A percentile compares a stretch with the other conserved stretches of the same genome.
These are phyloP conservation scores for Scheffersomyces stambukii DNA, from an alignment of 1,139 yeast genomes.

Conservation along the genomic window DNA sequence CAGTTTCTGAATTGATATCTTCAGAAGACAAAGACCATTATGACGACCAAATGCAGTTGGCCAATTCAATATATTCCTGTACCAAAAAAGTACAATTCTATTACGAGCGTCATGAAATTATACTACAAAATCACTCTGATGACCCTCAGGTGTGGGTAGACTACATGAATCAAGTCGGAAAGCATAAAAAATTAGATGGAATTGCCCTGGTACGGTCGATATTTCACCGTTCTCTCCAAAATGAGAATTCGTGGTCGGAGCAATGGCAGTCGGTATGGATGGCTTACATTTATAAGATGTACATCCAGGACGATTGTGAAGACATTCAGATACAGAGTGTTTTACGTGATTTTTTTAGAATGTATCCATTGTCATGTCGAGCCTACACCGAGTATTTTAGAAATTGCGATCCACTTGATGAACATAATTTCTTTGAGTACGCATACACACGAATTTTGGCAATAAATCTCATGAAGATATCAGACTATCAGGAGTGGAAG, in stretches of 20 bases:
- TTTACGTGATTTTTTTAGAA: slow-evolving; percentile 17
- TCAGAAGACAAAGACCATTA: slow-evolving; percentile 24
- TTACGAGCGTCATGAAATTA: slow-evolving; percentile 24
- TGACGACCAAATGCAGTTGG: slow-evolving; percentile 33
- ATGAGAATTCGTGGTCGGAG: slow-evolving; percentile 7
- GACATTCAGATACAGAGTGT: slow-evolving; percentile 10
- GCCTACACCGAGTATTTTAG: slow-evolving; percentile 29
- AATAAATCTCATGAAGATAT: slow-evolving; percentile 16
- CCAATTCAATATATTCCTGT: slow-evolving; percentile 28
- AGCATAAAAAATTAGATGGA: slow-evolving; percentile 13
- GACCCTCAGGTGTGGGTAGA: slow-evolving; percentile 24
- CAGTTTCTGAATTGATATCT: slow-evolving; percentile 43
- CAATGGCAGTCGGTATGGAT: slow-evolving; percentile 28
- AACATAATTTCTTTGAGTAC: no score
- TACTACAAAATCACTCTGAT: slow-evolving; percentile 14
- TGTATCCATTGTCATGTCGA: slow-evolving; percentile 19
- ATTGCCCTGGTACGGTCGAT: slow-evolving; percentile 13
- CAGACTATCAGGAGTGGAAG: slow-evolving; percentile 33
- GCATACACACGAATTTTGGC: slow-evolving; percentile 16
- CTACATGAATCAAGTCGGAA: slow-evolving; percentile 25
- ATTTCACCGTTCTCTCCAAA: slow-evolving; percentile 19
- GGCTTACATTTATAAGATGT: slow-evolving; percentile 11
- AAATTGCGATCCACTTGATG: no score
- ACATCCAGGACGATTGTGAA: slow-evolving; percentile 5
- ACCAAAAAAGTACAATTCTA: slow-evolving; percentile 26